Conservation (phyloP, 2,329 filamentous ascomycete genomes). For the Fusarium nelsonii region DNA sequence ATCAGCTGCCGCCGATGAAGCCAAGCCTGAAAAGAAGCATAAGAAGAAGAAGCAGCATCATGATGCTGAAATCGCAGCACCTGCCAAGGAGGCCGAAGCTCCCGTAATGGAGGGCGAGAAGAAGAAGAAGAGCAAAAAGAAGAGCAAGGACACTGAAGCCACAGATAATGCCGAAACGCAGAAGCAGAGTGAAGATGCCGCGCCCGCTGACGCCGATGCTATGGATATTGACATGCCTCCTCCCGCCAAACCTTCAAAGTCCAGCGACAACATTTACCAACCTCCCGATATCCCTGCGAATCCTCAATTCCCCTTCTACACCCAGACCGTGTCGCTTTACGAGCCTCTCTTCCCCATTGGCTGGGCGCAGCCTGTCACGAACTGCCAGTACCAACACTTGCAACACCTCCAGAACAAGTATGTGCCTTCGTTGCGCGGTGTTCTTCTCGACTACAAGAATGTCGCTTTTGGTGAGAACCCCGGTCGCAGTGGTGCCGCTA, state of each 20-base stretch:
- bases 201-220: constrained; percentile 47
- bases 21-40: constrained; percentile 47
- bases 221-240: constrained; percentile 57
- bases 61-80: constrained; percentile 30
- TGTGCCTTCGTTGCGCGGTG: constrained; percentile 76
- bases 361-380: constrained; percentile 76
- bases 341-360: constrained; percentile 79
- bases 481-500: constrained; percentile 61
- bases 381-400: constrained; percentile 79
- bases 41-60: constrained; percentile 52
- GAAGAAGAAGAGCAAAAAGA: constrained; percentile 51
- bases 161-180: constrained; percentile 40
- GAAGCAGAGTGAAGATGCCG: constrained; percentile 48
- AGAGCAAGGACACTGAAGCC: constrained; percentile 41
- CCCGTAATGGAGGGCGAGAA: constrained; percentile 38
- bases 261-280: constrained; percentile 53
- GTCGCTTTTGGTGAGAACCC: constrained; percentile 73
- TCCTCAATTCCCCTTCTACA: constrained; percentile 77
- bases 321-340: constrained; percentile 84
- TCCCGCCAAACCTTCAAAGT: constrained; percentile 46
- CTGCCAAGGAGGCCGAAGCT: constrained; percentile 24
- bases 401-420: constrained; percentile 82
- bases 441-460: constrained; percentile 81
- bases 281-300: constrained; percentile 56
- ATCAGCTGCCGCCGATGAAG: constrained; percentile 23